Conservation (phyloP, 257 asterid genomes). For the Solanum lycopersicoides region DNA sequence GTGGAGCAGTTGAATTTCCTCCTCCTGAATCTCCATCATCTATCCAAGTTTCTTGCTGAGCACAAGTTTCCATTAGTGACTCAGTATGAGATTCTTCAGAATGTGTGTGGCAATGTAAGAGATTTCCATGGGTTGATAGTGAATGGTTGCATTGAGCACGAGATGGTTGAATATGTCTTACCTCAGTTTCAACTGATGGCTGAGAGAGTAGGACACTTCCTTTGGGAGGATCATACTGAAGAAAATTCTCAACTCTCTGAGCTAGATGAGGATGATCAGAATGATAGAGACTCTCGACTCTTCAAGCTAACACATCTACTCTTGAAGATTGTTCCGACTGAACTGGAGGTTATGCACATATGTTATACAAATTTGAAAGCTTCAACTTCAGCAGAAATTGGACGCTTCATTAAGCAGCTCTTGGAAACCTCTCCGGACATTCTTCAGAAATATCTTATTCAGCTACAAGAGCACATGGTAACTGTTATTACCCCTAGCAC, state of each 20-base stretch:
- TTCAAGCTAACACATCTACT: too few relatives aligned
- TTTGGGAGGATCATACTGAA: not conserved
- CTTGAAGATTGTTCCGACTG: too few relatives aligned
- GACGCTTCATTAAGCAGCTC: too few relatives aligned
- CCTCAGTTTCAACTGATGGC: not conserved
- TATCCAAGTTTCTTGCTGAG: not conserved
- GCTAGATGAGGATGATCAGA: too few relatives aligned
- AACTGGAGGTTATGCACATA: too few relatives aligned
- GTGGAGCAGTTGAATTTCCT: not conserved
- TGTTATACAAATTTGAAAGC: too few relatives aligned
- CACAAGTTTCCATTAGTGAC: not conserved
- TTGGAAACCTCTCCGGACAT: too few relatives aligned
- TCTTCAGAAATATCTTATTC: accelerated
- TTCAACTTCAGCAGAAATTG: too few relatives aligned
- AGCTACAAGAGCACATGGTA: too few relatives aligned
- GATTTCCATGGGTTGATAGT: not conserved
- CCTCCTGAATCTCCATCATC: not conserved
- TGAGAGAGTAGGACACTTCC: not conserved
- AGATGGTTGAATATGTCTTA: not conserved
- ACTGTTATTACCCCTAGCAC: too few relatives aligned
- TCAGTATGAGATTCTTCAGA: too few relatives aligned
- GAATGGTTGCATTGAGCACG: not conserved
- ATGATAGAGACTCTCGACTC: too few relatives aligned
- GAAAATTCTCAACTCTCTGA: not conserved
- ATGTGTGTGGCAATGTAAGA: not conserved